Evolutionary conservation across 108 stramenopile genomes (phyloP), one percentile per base, ranked within the genome.

Genomic region (Cyclotella cryptica): DNA sequence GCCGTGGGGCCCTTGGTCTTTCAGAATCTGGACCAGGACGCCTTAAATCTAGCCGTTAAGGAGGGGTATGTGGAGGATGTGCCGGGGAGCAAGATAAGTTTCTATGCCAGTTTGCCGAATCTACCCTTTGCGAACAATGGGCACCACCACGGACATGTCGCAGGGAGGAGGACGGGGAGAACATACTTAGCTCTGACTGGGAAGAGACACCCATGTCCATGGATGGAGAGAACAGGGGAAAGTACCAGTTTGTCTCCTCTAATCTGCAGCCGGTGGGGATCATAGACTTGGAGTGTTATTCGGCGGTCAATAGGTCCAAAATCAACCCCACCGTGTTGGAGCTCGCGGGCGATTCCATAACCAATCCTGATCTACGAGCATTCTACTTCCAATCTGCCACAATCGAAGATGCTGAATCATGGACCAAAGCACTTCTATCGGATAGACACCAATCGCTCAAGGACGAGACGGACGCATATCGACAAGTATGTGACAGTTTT

Each of bases 231-330:
- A 66, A 29, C 30, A 71, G 57, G 19, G 78, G 74, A 35, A 81
- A 73, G 22, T 81, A 81, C 55, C 74, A 81, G 35, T 81, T 81
- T 29, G 74, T 71, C 24, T 41, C 75, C 1, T 76, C 79, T 1
- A 85, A 85, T 44, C 45, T 91, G 11, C 85, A 87, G 72, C 96
- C 93, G 10, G 84, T 92, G 29, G 98, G 98, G 10, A 97, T 98
- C 63, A 97, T 98, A 77, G 98, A 98, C 85, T 77, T 98, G 66
- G 98, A 98, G 69, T 95, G 93, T 68, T 98, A 97, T 85, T 92
- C 92, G 4, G 85, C 87, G 4, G 88, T 98, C 18, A 89, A 94
- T 72, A 83, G 93, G 3, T 87, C 86, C 41, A 77, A 80, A 13
- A 71, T 85, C 35, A 90, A 96, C 60, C 75, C 87, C 9, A 81